These are phyloP conservation scores for Suhomyces wounanorum DNA, from an alignment of 1,139 yeast species.

Conservation along the genomic window DNA sequence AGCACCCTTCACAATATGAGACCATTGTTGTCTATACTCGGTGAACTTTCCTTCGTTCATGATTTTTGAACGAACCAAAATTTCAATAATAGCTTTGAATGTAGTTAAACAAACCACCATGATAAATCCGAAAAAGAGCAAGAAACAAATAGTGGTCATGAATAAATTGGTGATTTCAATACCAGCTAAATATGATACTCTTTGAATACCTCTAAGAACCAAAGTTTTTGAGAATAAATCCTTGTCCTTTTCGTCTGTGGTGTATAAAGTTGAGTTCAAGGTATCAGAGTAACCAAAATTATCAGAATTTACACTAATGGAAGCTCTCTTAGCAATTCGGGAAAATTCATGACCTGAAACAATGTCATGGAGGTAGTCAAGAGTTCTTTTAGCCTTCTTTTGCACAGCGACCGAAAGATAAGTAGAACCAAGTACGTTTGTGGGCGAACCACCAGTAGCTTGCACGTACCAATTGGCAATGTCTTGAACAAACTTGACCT, in stretches of 20 bases:
- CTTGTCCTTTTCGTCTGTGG: slow-evolving; percentile 69
- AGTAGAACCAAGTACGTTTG: slow-evolving; percentile 61
- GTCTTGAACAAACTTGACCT: slow-evolving; percentile 75
- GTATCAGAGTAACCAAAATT: slow-evolving; percentile 50
- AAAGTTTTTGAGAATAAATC: slow-evolving; percentile 63
- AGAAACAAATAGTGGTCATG: slow-evolving; percentile 82
- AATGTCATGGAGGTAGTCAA: slow-evolving; percentile 21
- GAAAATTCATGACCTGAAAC: slow-evolving; percentile 14
- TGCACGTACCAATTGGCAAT: slow-evolving; percentile 94
- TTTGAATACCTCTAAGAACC: slow-evolving; percentile 85
- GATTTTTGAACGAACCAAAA: slow-evolving; percentile 59
- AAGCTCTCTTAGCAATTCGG: slow-evolving; percentile 31
- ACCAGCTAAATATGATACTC: slow-evolving; percentile 82
- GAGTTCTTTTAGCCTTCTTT: slow-evolving; percentile 43
- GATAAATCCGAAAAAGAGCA: slow-evolving; percentile 75
- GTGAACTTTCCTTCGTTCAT: slow-evolving; percentile 67
- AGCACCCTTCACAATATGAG: slow-evolving; percentile 80
- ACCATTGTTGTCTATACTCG: slow-evolving; percentile 82
- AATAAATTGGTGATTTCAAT: slow-evolving; percentile 87
- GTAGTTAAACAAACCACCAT: slow-evolving; percentile 64
- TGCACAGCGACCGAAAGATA: slow-evolving; percentile 80
- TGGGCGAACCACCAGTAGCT: slow-evolving; percentile 89
- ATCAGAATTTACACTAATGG: slow-evolving; percentile 37
- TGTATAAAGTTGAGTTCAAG: slow-evolving; percentile 57
- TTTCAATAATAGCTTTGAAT: slow-evolving; percentile 75